Conservation (phyloP, 148 eudicot genomes). For the Linanthus parryae region DNA sequence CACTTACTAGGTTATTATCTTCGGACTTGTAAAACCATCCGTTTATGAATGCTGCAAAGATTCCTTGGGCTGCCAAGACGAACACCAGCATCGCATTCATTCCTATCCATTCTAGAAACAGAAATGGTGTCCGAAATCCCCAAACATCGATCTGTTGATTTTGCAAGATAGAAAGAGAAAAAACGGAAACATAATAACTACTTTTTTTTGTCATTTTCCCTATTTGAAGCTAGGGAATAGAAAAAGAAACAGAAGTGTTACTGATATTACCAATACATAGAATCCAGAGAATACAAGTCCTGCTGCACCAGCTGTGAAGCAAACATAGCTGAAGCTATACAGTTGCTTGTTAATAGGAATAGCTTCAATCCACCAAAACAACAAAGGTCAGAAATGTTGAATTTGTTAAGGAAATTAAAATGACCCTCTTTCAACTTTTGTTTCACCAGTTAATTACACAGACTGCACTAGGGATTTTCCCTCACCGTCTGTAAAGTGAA, state of each 20-base stretch:
- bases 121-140: constrained; percentile 43
- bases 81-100: constrained; percentile 53
- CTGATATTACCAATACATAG: constrained; percentile 32
- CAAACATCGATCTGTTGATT: constrained; percentile 39
- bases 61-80: constrained; percentile 47
- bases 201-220: background rate
- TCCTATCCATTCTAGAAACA: constrained; percentile 51
- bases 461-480: no score
- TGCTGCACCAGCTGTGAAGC: constrained; percentile 52
- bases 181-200: background rate
- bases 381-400: background rate
- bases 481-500: constrained; percentile 52
- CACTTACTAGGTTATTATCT: constrained; percentile 35
- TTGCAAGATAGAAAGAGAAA: background rate
- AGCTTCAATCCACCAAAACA: constrained; percentile 18
- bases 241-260: background rate
- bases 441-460: no score
- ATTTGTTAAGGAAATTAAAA: background rate
- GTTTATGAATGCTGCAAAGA: constrained; percentile 39
- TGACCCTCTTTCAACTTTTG: background rate
- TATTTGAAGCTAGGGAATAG: background rate
- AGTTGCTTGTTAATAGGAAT: constrained; percentile 57
- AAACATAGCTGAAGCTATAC: constrained; percentile 51
- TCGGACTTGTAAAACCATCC: constrained; percentile 41
- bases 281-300: constrained; percentile 43